Evolutionary conservation across 2,329 filamentous ascomycete species (phyloP).

Genomic region (Xylariaceae sp.): DNA sequence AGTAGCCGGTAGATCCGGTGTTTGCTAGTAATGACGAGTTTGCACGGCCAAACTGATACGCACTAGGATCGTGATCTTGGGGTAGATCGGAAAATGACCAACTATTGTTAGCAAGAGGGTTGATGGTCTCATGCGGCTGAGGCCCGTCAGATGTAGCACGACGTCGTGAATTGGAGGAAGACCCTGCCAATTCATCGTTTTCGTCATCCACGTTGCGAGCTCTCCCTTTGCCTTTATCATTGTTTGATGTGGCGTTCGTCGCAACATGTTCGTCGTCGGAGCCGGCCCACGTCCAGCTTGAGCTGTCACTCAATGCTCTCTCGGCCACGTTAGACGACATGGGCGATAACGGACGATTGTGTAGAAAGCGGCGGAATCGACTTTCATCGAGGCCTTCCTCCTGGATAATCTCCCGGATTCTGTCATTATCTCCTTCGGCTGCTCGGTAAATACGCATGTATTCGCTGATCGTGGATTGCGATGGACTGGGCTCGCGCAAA

Average conservation of each 20-base stretch:
- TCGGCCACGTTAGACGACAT: conserved; percentile 20
- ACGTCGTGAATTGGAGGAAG: conserved; percentile 34
- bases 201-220: conserved; percentile 1
- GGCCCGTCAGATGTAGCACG: conserved; percentile 56
- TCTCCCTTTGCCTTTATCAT: conserved; percentile 25
- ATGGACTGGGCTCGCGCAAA: conserved; percentile 22
- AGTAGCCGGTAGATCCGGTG: not conserved
- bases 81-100: conserved; percentile 48
- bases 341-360: conserved; percentile 13
- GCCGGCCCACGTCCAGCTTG: conserved; percentile 30
- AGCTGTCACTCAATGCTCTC: conserved; percentile 24
- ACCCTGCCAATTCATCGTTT: conserved; percentile 2
- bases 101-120: conserved; percentile 54
- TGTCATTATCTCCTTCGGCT: conserved; percentile 54
- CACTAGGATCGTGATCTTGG: not conserved
- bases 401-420: conserved; percentile 56
- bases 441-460: conserved; percentile 54
- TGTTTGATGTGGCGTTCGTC: not conserved
- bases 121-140: conserved; percentile 38
- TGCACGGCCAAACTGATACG: not conserved
- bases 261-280: conserved; percentile 22
- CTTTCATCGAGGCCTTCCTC: conserved; percentile 52
- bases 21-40: not conserved
- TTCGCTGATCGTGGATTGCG: conserved; percentile 32
- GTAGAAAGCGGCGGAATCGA: conserved; percentile 39